Base-by-base conservation (phyloP, 805 yeast genomes). In the Vanderwaltozyma verrucispora region DNA sequence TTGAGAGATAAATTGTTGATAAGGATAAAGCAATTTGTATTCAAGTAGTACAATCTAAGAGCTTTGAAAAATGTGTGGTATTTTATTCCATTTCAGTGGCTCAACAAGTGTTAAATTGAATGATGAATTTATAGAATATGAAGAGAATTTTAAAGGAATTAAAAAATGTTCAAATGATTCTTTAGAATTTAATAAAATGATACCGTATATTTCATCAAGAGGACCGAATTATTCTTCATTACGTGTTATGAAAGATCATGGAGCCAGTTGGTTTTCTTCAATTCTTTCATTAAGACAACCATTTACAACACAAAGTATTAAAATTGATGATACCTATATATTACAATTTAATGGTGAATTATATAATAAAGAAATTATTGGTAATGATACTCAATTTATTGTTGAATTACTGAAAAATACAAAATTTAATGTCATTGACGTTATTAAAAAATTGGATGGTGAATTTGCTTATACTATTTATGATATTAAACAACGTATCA, bases 271-370 rank as follows among this genome's bases (percentile, higher is more conserved):
- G 52, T 71, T 70, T 41, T 79, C 92, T 0, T 81, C 96, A 0
- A 85, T 92, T 0, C 64, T 92, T 14, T 80, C 95, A 0, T 60
- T 92, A 30, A 66, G 98, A 40, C 69, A 72, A 16, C 97, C 97
- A 0, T 73, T 83, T 48, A 76, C 84, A 0, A 46, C 60, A 23
- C 99, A 92, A 57, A 96, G 97, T 0, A 45, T 76, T 13, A 33
- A 31, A 3, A 45, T 46, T 4, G 49, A 53, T 10, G 48, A 60
- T 32, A 45, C 64, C 47, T 67, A 51, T 35, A 50, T 71, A 0
- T 52, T 94, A 8, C 95, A 86, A 52, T 89, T 81, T 60, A 92
- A 94, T 55, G 99, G 98, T 0, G 96, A 92, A 50, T 59, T 92
- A 10, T 92, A 92, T 56, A 79, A 79, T 44, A 46, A 55, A 1